Conservation (phyloP, 129 eudicot species). For the Escallonia herrerae region DNA sequence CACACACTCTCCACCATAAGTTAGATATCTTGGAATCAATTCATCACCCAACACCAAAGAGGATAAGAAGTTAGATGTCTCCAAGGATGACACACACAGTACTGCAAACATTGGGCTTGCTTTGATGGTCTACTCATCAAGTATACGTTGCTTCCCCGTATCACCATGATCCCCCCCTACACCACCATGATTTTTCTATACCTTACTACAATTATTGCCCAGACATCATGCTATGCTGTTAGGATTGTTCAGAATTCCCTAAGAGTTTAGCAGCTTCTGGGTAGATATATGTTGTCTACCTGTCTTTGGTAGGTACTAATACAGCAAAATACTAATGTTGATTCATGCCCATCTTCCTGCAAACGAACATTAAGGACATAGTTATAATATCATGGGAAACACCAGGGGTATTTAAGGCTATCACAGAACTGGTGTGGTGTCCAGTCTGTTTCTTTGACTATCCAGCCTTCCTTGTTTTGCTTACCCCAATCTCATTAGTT, state of each 20-base stretch:
- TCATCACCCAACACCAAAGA: too few relatives aligned
- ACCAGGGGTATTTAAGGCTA: slow-evolving; percentile 7
- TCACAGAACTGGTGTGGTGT: slow-evolving; percentile 2
- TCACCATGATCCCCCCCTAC: background rate
- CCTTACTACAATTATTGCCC: slow-evolving; percentile 7
- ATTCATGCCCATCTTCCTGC: background rate
- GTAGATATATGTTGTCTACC: background rate
- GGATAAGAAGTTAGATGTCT: too few relatives aligned
- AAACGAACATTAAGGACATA: background rate
- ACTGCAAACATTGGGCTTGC: too few relatives aligned
- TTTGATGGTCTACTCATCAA: background rate
- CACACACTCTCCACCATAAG: too few relatives aligned
- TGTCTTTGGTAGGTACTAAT: background rate
- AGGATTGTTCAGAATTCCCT: background rate
- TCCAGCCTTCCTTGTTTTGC: background rate
- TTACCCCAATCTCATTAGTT: background rate
- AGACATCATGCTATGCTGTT: background rate
- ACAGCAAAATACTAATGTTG: background rate
- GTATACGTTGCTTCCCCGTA: background rate
- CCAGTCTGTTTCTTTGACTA: slow-evolving; percentile 20
- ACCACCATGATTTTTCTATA: background rate
- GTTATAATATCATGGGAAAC: background rate
- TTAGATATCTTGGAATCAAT: too few relatives aligned
- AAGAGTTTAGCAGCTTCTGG: background rate
- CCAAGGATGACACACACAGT: too few relatives aligned